phyloP scores from a whole-genome alignment of 257 asterid genomes.

The Solanum pennellii region DNA sequence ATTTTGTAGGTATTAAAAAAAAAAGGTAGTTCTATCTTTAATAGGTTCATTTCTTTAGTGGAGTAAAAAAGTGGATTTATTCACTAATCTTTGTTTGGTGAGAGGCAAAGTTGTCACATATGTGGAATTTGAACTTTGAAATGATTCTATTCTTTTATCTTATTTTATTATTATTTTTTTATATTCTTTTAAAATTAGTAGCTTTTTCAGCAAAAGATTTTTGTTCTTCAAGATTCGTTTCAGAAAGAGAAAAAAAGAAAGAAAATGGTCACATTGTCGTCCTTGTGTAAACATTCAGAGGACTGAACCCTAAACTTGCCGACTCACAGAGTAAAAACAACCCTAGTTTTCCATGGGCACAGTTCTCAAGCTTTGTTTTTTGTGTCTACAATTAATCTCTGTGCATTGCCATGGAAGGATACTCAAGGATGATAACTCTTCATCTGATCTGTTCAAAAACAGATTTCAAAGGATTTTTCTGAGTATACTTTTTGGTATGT shows the following conservation, averaged over 20 bases:
- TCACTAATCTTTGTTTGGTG: background rate
- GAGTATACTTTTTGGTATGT: conserved; percentile 52
- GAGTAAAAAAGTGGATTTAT: background rate
- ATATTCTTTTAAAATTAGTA: background rate
- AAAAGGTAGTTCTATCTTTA: background rate
- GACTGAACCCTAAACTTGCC: background rate
- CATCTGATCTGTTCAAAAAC: conserved; percentile 19
- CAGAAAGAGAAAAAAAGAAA: background rate
- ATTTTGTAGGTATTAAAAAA: background rate
- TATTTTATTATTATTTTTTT: background rate
- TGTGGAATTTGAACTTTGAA: background rate
- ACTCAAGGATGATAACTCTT: conserved; percentile 14
- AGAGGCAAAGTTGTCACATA: background rate
- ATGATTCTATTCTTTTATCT: conserved; percentile 1
- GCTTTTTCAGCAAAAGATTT: conserved; percentile 1
- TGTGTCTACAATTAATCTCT: conserved; percentile 22
- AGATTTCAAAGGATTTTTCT: conserved; percentile 27
- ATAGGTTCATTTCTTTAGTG: background rate
- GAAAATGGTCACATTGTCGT: background rate
- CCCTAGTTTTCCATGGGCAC: conserved; percentile 18
- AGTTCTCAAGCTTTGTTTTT: conserved; percentile 5
- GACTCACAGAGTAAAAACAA: background rate
- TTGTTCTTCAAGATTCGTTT: conserved; percentile 18
- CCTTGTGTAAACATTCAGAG: background rate
- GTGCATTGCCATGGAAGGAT: conserved; percentile 42